phyloP scores from a whole-genome alignment of 129 eudicot genomes.

The Scalesia atractyloides region DNA sequence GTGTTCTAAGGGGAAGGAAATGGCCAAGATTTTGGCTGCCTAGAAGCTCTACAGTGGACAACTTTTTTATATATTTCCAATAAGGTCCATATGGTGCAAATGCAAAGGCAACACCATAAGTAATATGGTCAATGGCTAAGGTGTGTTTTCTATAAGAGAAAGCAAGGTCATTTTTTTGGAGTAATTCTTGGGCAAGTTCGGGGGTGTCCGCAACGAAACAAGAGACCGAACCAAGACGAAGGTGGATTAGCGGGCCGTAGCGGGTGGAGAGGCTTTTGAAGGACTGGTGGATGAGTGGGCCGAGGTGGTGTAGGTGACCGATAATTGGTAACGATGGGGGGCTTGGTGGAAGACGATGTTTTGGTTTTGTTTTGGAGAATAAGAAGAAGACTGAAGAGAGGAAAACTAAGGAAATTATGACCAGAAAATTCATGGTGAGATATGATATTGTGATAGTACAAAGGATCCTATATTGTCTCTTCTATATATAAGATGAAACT shows the following conservation, averaged over 20 bases:
- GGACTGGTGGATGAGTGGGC: conserved; percentile 56
- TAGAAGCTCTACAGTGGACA: conserved; percentile 47
- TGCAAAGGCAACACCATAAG: conserved; percentile 45
- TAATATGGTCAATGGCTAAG: conserved; percentile 41
- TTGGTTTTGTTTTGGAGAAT: conserved; percentile 1
- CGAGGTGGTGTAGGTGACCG: conserved; percentile 62
- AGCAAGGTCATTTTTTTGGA: conserved; percentile 47
- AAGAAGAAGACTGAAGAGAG: background rate
- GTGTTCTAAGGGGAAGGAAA: conserved; percentile 46
- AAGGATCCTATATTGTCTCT: too few species aligned
- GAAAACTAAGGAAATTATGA: background rate
- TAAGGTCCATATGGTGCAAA: conserved; percentile 59
- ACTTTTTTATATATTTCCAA: conserved; percentile 56
- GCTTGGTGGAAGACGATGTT: conserved; percentile 51
- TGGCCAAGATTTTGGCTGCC: conserved; percentile 41
- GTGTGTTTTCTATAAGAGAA: conserved; percentile 42
- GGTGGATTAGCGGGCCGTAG: conserved; percentile 52
- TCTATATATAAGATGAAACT: too few species aligned
- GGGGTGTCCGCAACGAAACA: conserved; percentile 46
- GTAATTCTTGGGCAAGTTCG: conserved; percentile 49
- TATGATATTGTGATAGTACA: too few species aligned
- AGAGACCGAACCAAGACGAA: conserved; percentile 50
- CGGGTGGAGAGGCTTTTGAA: conserved; percentile 41
- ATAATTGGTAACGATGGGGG: conserved; percentile 53
- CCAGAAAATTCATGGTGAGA: background rate